Base-by-base conservation (phyloP, 441 rosid genomes). In the Jatropha podagrica region DNA sequence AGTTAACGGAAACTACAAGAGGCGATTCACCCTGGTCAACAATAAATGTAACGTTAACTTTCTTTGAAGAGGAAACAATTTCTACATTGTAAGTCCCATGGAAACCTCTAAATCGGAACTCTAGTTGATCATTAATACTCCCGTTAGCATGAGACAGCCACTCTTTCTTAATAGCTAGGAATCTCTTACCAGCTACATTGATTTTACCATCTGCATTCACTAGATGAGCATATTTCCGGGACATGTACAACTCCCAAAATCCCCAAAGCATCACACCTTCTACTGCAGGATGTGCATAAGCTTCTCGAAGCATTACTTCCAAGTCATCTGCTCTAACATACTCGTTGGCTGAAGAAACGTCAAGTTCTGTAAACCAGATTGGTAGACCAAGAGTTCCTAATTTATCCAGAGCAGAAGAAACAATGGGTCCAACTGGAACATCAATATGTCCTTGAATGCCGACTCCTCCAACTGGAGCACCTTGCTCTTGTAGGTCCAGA, bases 201-300 rank as follows among this genome's bases (percentile, higher is more conserved):
- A 93, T 80, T 17, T 91, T 85, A 41, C 97, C 99, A 76, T 93
- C 93, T 42, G 95, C 98, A 40, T 89, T 85, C 44, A 95, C 96
- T 75, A 93, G 68, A 74, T 90, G 90, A 6, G 92, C 81, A 63
- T 86, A 81, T 42, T 83, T 79, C 65, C 96, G 78, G 81, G 89
- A 85, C 98, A 92, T 86, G 77, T 86, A 90, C 76, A 95, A 72
- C 84, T 93, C 99, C 65, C 99, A 95, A 70, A 95, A 95, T 23
- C 97, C 98, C 99, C 99, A 95, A 55, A 95, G 77, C 84, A 91
- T 84, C 63, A 95, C 78, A 23, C 97, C 99, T 82, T 91, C 93
- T 12, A 91, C 96, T 0, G 96, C 87, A 12, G 99, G 99, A 68
- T 93, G 96, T 20, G 97, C 96, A 73, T 82, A 91, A 26, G 92